Evolutionary conservation across 2,329 filamentous ascomycete species (phyloP).

Genomic region (Paecilomyces dactylethromorphus): DNA sequence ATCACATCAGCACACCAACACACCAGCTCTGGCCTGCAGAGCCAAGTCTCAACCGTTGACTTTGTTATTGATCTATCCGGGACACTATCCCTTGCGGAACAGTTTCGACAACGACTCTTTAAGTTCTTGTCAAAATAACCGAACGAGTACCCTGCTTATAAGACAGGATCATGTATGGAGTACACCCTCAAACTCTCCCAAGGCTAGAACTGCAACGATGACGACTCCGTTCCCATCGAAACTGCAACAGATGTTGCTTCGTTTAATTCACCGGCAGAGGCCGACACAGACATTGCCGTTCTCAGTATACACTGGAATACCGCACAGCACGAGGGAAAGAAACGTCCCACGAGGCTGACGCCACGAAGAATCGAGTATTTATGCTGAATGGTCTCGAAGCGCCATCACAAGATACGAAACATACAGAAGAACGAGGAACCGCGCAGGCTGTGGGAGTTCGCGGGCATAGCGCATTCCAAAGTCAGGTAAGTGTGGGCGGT

Average conservation of each 20-base stretch:
- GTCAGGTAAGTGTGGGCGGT: background rate
- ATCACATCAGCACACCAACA: background rate
- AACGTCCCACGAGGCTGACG: background rate
- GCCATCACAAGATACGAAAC: background rate
- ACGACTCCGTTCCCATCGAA: background rate
- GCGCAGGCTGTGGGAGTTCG: background rate
- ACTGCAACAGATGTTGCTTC: background rate
- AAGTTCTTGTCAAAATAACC: background rate
- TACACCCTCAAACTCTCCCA: background rate
- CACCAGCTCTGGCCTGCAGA: background rate
- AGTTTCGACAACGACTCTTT: background rate
- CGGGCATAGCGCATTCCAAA: background rate
- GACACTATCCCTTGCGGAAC: background rate
- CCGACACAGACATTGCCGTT: background rate
- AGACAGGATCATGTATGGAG: background rate
- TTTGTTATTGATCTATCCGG: background rate
- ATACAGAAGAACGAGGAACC: background rate
- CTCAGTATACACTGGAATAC: background rate
- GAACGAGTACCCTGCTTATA: background rate
- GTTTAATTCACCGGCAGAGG: background rate
- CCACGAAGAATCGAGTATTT: background rate
- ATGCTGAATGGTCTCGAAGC: background rate
- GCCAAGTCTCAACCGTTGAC: background rate
- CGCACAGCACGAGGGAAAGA: background rate
- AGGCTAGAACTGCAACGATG: background rate